These are phyloP conservation scores for Fusarium buxicola DNA, from an alignment of 2,329 filamentous ascomycete species.

Conservation along the genomic window DNA sequence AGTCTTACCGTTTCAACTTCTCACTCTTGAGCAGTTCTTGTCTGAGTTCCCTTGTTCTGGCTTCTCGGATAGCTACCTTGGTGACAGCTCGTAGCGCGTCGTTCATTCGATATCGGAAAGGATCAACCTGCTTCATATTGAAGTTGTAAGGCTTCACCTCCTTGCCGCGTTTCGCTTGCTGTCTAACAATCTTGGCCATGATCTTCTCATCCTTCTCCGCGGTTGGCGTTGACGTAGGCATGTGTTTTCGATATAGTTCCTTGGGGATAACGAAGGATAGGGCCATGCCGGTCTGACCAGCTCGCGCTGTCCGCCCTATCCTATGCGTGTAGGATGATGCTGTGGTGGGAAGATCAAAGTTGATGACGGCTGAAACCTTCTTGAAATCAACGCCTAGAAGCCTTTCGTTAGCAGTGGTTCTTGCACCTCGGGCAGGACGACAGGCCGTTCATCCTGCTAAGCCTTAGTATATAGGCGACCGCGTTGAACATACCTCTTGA, in stretches of 20 bases:
- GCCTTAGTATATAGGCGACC: not conserved
- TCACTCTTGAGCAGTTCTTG: conserved; percentile 94
- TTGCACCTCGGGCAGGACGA: not conserved
- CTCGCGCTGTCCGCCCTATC: conserved; percentile 92
- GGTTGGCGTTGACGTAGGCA: conserved; percentile 81
- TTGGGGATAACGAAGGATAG: conserved; percentile 93
- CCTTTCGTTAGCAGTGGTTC: conserved; percentile 27
- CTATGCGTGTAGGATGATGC: conserved; percentile 97
- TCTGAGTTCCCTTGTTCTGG: conserved; percentile 85
- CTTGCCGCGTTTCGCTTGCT: conserved; percentile 81
- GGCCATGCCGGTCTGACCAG: conserved; percentile 91
- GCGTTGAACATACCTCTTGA: conserved; percentile 72
- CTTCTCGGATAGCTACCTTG: conserved; percentile 88
- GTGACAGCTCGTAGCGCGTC: conserved; percentile 93
- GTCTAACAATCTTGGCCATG: conserved; percentile 80
- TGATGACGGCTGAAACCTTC: conserved; percentile 93
- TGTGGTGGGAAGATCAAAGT: conserved; percentile 92
- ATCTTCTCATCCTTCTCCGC: conserved; percentile 88
- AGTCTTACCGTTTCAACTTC: conserved; percentile 78
- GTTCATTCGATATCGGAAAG: conserved; percentile 94
- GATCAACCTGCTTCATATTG: conserved; percentile 92
- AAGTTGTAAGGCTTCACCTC: conserved; percentile 93
- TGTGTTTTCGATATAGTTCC: conserved; percentile 87
- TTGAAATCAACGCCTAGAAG: conserved; percentile 84
- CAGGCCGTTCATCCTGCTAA: no score